Evolutionary conservation across 2,329 filamentous ascomycete species (phyloP).

Genomic region (Fusarium verrucosum): DNA sequence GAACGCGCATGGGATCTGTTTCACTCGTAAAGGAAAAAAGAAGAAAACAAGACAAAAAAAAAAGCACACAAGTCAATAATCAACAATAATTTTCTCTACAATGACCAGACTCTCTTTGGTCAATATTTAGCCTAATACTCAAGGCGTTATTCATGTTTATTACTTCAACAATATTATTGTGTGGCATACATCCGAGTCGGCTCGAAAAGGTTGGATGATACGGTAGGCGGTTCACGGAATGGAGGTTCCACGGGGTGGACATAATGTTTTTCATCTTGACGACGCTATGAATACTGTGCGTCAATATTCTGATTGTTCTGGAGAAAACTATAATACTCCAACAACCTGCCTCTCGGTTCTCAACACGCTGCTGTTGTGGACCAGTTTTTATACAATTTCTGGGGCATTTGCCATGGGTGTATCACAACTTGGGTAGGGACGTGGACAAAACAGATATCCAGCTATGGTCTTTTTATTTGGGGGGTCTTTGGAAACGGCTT

Average conservation of each 20-base stretch:
- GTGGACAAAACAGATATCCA: conserved; percentile 18
- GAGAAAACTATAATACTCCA: not conserved
- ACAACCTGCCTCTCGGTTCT: conserved; percentile 1
- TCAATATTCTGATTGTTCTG: conserved; percentile 28
- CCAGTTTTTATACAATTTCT: conserved; percentile 12
- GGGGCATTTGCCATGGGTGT: not conserved
- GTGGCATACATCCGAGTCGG: conserved; percentile 29
- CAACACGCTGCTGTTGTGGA: not conserved
- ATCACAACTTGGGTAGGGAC: conserved; percentile 11
- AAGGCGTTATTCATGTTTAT: conserved; percentile 40
- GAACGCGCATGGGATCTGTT: conserved; percentile 96
- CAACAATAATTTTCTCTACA: conserved; percentile 35
- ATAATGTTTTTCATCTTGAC: conserved; percentile 44
- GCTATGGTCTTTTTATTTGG: not conserved
- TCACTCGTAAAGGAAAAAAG: conserved; percentile 73
- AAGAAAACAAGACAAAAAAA: not conserved
- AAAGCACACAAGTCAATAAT: conserved; percentile 40
- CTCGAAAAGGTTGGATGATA: conserved; percentile 37
- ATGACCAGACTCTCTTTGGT: conserved; percentile 16
- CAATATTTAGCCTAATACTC: conserved; percentile 10
- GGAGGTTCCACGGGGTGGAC: conserved; percentile 31
- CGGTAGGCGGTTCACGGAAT: conserved; percentile 28
- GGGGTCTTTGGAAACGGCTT: not conserved
- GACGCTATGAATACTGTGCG: conserved; percentile 43
- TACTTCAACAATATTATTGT: conserved; percentile 38